Conservation (phyloP, 192 early-diverging fungal genomes). For the Obelidium mucronatum region DNA sequence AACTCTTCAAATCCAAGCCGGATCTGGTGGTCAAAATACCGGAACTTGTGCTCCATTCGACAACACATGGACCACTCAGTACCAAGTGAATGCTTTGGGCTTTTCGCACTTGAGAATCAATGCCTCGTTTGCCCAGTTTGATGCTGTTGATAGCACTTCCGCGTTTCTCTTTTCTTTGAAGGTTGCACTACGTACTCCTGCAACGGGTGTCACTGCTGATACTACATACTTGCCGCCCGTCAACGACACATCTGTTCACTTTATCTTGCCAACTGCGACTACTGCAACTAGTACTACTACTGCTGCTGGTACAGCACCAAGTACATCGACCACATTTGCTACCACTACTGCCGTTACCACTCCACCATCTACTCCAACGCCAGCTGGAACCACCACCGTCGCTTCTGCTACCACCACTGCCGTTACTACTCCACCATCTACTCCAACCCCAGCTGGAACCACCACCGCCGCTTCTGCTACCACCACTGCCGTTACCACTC, state of each 20-base stretch:
- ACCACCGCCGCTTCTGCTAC: not conserved
- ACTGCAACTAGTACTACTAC: not conserved
- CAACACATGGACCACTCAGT: too few relatives aligned
- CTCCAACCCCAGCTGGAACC: not conserved
- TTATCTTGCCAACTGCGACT: not conserved
- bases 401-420: not conserved
- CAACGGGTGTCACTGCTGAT: constrained; percentile 3
- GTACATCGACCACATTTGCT: not conserved
- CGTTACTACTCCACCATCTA: not conserved
- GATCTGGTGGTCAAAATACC: constrained; percentile 20
- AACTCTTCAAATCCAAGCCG: constrained; percentile 23
- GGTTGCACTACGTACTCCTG: not conserved
- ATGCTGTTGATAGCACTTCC: not conserved
- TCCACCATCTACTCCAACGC: too few relatives aligned
- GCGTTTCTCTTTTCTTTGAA: not conserved
- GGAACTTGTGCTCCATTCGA: not conserved
- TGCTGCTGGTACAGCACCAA: not conserved
- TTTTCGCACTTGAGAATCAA: constrained; percentile 15
- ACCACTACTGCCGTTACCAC: not conserved
- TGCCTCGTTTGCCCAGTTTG: not conserved
- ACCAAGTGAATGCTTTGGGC: constrained; percentile 16
- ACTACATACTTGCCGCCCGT: not conserved
- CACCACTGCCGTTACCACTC: not conserved
- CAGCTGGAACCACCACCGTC: not conserved
- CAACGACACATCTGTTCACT: constrained; percentile 9